Evolutionary conservation across 23 red algal species (phyloP).

Genomic region (Chondrus crispus): DNA sequence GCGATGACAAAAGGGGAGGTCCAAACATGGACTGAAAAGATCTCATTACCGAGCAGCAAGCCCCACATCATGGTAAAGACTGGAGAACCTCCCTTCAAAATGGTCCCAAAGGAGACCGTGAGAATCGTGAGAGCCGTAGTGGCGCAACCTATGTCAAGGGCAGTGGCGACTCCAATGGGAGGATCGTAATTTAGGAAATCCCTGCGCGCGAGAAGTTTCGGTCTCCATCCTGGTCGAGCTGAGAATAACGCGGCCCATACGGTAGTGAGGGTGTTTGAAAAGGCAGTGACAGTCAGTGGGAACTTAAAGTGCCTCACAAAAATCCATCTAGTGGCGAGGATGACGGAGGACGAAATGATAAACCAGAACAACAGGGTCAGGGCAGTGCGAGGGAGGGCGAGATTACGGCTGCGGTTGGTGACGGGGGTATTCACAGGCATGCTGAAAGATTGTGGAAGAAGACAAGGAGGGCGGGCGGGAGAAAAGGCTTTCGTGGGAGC

Average conservation of each 20-base stretch:
- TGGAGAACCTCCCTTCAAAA: slow-evolving; percentile 93
- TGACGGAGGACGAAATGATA: slow-evolving; percentile 63
- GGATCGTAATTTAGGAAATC: slow-evolving; percentile 68
- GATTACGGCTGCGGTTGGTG: not conserved
- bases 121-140: slow-evolving; percentile 84
- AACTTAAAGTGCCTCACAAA: slow-evolving; percentile 67
- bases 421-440: too few species aligned
- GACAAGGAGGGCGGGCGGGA: not conserved
- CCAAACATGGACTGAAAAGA: slow-evolving; percentile 68
- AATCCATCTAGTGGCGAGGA: slow-evolving; percentile 73
- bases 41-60: slow-evolving; percentile 71
- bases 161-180: slow-evolving; percentile 81
- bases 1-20: slow-evolving; percentile 65
- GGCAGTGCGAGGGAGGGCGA: slow-evolving; percentile 23
- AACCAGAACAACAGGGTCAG: slow-evolving; percentile 40
- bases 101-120: slow-evolving; percentile 89
- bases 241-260: slow-evolving; percentile 57
- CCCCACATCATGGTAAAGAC: slow-evolving; percentile 95
- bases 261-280: slow-evolving; percentile 65
- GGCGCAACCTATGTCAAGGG: slow-evolving; percentile 91
- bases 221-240: not conserved
- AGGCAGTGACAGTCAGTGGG: slow-evolving; percentile 70
- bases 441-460: not conserved
- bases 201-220: slow-evolving; percentile 42
- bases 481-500: not conserved